Evolutionary conservation across 805 yeast genomes (phyloP), one percentile per base, ranked within the genome.

Genomic region (Kazachstania psychrophila): DNA sequence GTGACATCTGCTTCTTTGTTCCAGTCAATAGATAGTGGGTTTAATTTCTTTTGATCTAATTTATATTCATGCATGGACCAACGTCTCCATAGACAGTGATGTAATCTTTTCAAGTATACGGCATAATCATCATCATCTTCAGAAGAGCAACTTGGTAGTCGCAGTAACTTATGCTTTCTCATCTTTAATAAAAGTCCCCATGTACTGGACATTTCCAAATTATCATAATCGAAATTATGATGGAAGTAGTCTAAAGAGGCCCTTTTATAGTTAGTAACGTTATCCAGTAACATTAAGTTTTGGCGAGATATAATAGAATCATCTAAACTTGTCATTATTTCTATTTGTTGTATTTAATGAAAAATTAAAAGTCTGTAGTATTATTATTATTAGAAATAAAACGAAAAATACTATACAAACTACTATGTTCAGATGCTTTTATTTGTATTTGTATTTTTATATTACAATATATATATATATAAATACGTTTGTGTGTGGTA

Each of bases 1-100:
- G 96, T 86, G 18, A 89, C 89, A 54, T 89, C 98, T 49, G 77
- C 77, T 48, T 88, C 96, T 61, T 92, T 92, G 41, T 81, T 75
- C 98, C 98, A 89, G 60, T 92, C 88, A 37, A 89, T 79, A 20
- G 70, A 69, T 44, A 84, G 81, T 2, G 98, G 97, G 18, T 86
- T 71, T 8, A 86, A 75, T 10, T 94, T 86, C 3, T 19, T 9
- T 11, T 75, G 66, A 20, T 64, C 56, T 31, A 78, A 60, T 19
- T 75, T 67, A 45, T 73, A 70, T 47, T 80, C 72, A 35, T 83
- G 69, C 61, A 88, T 87, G 11, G 89, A 81, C 96, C 96, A 89
- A 14, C 95, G 86, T 54, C 97, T 72, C 96, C 96, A 89, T 34
- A 84, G 70, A 12, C 95, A 89, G 51, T 83, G 83, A 52, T 83